These are phyloP conservation scores for Graphilbum ipis-grandicollis DNA, from an alignment of 2,329 filamentous ascomycete genomes.

Conservation along the genomic window DNA sequence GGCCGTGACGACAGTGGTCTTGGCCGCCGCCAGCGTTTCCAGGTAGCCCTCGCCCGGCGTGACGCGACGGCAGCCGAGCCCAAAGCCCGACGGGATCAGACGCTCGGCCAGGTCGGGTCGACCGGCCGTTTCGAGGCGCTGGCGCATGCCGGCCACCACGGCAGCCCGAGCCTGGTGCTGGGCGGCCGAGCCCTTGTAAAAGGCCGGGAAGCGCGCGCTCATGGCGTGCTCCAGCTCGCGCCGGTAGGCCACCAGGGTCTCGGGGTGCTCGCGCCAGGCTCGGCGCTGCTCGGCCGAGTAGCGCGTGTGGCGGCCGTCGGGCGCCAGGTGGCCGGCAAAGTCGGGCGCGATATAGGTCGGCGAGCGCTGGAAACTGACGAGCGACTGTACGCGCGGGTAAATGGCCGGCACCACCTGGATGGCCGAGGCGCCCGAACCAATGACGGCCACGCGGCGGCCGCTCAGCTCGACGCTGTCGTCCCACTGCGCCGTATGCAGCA, in stretches of 20 bases:
- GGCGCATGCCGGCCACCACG: conserved; percentile 12
- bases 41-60: conserved; percentile 33
- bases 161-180: conserved; percentile 6
- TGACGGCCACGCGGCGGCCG: conserved; percentile 29
- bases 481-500: conserved; percentile 40
- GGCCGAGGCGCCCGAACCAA: conserved; percentile 35
- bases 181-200: conserved; percentile 6
- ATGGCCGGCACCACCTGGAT: conserved; percentile 23
- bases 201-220: conserved; percentile 4
- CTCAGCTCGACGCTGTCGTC: conserved; percentile 26
- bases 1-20: conserved; percentile 27
- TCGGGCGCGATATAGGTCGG: conserved; percentile 10
- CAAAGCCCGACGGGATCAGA: conserved; percentile 28
- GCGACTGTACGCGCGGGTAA: conserved; percentile 6
- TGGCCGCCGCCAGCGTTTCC: conserved; percentile 24
- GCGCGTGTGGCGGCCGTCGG: conserved; percentile 1
- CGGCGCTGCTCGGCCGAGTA: conserved; percentile 4
- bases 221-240: conserved; percentile 4
- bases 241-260: conserved; percentile 1
- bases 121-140: conserved; percentile 14
- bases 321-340: conserved; percentile 9
- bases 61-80: conserved; percentile 26
- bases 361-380: conserved; percentile 9
- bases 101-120: conserved; percentile 11
- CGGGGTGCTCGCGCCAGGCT: conserved; percentile 2